These are phyloP conservation scores for Phialocephala subalpina DNA, from an alignment of 2,329 filamentous ascomycete genomes.

Conservation along the genomic window DNA sequence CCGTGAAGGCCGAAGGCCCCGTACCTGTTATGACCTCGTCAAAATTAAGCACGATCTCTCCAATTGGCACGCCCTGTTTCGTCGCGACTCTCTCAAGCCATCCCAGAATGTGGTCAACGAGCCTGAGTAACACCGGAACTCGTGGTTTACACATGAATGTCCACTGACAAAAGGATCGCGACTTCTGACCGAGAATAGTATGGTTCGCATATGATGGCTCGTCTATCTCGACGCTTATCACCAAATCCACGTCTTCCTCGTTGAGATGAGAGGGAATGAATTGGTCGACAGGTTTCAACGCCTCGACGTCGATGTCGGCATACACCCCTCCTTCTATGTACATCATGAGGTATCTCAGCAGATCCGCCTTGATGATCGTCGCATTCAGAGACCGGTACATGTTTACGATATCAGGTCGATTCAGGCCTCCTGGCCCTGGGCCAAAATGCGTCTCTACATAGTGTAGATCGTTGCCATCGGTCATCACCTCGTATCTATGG, in stretches of 20 bases:
- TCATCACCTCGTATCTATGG: slow-evolving; percentile 58
- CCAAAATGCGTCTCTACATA: slow-evolving; percentile 77
- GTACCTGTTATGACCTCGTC: slow-evolving; percentile 77
- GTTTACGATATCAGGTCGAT: slow-evolving; percentile 71
- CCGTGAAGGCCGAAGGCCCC: slow-evolving; percentile 74
- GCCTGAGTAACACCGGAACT: slow-evolving; percentile 71
- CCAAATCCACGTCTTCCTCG: slow-evolving; percentile 69
- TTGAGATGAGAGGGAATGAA: slow-evolving; percentile 70
- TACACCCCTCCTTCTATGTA: slow-evolving; percentile 63
- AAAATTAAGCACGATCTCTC: slow-evolving; percentile 70
- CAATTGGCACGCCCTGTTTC: slow-evolving; percentile 64
- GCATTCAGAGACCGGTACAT: slow-evolving; percentile 67
- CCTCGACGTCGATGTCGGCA: slow-evolving; percentile 66
- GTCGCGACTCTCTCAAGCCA: slow-evolving; percentile 69
- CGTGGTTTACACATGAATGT: slow-evolving; percentile 75
- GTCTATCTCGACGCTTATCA: slow-evolving; percentile 77
- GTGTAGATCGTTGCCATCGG: slow-evolving; percentile 70
- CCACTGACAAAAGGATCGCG: slow-evolving; percentile 77
- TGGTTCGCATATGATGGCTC: slow-evolving; percentile 71
- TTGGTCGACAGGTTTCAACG: slow-evolving; percentile 57
- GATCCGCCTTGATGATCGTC: slow-evolving; percentile 72
- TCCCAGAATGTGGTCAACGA: slow-evolving; percentile 68
- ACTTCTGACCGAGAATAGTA: slow-evolving; percentile 72
- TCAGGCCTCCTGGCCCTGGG: slow-evolving; percentile 59
- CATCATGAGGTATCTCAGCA: slow-evolving; percentile 72